Conservation (phyloP, 257 asterid genomes). For the Hygrophila difformis region DNA sequence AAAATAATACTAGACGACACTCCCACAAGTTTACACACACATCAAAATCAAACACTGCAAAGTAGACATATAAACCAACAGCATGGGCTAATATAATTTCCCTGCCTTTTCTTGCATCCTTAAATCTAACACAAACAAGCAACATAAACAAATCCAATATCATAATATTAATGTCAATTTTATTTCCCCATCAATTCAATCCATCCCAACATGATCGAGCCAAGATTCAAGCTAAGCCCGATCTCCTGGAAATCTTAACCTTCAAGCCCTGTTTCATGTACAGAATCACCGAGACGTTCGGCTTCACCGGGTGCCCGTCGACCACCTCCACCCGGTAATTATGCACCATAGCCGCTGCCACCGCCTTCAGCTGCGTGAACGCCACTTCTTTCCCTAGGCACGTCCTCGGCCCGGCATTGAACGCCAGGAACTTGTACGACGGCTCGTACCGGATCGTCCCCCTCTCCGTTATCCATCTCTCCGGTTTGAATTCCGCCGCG, state of each 20-base stretch:
- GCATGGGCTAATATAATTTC: no score
- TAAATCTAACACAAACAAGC: no score
- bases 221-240: no score
- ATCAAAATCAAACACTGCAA: no score
- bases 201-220: no score
- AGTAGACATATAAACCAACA: no score
- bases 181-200: no score
- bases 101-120: no score
- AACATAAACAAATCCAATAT: no score
- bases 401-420: slow-evolving; percentile 51
- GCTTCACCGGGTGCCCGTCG: slow-evolving; percentile 35
- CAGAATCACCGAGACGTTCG: slow-evolving; percentile 59
- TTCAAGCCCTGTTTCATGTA: slow-evolving; percentile 59
- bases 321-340: slow-evolving; percentile 40
- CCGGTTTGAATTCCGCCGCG: slow-evolving; percentile 37
- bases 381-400: slow-evolving; percentile 59
- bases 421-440: slow-evolving; percentile 39
- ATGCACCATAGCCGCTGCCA: slow-evolving; percentile 51
- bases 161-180: no score
- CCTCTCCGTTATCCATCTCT: slow-evolving; percentile 39
- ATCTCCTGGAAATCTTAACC: slow-evolving; percentile 37
- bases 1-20: no score
- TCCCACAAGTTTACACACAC: no score
- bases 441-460: slow-evolving; percentile 39
- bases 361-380: slow-evolving; percentile 48